Evolutionary conservation across 208 protist genomes (phyloP).

Genomic region (Acanthamoeba culbertsoni): DNA sequence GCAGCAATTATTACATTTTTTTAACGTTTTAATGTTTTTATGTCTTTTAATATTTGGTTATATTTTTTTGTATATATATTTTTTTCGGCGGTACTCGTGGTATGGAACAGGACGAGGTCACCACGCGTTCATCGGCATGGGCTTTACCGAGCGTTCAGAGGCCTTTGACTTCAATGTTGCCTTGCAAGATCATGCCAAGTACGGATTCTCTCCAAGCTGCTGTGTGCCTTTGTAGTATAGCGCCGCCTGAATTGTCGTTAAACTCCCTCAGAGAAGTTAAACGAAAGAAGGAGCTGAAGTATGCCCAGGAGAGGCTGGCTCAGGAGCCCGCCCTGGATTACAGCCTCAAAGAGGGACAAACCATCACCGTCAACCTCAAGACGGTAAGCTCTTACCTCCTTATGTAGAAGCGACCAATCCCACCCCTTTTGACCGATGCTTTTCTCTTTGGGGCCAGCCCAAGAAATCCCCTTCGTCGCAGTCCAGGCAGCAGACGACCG

Average conservation of each 20-base stretch:
- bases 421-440: too few relatives aligned
- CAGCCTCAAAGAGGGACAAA: conserved; percentile 47
- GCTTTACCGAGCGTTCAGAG: conserved; percentile 41
- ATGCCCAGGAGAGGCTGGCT: background rate
- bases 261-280: conserved; percentile 48
- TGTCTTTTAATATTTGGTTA: background rate
- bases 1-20: too few relatives aligned
- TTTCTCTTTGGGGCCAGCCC: background rate
- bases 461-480: background rate
- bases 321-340: background rate
- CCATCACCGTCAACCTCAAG: conserved; percentile 48
- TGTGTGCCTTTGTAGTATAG: background rate
- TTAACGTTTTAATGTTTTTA: background rate
- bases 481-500: background rate
- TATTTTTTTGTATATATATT: background rate
- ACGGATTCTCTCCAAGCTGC: too few relatives aligned
- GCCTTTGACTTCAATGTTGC: conserved; percentile 66
- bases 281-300: conserved; percentile 4
- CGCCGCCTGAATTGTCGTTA: too few relatives aligned
- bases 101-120: conserved; percentile 37
- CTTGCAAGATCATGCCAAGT: conserved; percentile 59
- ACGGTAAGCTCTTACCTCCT: background rate
- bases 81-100: too few relatives aligned
- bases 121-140: conserved; percentile 61
- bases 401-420: background rate